These are phyloP conservation scores for Pichia thaimueangensis DNA, from an alignment of 805 yeast genomes.

Conservation along the genomic window DNA sequence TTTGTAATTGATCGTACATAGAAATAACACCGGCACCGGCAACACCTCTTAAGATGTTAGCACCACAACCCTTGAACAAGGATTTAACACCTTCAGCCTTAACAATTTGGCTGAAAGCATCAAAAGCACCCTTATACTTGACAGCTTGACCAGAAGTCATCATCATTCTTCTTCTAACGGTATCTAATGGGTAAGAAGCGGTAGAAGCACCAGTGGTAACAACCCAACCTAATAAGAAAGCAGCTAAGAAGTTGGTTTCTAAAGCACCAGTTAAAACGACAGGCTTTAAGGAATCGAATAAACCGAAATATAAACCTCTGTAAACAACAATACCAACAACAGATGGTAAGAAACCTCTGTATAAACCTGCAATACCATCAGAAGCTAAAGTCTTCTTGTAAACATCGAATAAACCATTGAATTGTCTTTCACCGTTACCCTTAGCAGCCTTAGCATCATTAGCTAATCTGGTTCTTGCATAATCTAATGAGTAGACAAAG, in stretches of 20 bases:
- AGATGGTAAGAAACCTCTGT: slow-evolving; percentile 99
- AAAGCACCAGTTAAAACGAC: slow-evolving; percentile 88
- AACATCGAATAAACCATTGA: slow-evolving; percentile 95
- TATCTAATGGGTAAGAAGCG: slow-evolving; percentile 98
- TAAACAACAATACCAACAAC: slow-evolving; percentile 95
- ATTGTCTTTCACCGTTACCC: slow-evolving; percentile 78
- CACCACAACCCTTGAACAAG: slow-evolving; percentile 98
- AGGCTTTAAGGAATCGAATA: slow-evolving; percentile 95
- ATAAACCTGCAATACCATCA: slow-evolving; percentile 97
- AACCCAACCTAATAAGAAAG: slow-evolving; percentile 95
- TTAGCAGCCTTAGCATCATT: slow-evolving; percentile 91
- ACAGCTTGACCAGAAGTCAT: slow-evolving; percentile 99
- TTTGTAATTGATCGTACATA: slow-evolving; percentile 93
- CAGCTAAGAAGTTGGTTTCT: slow-evolving; percentile 91
- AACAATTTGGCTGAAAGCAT: slow-evolving; percentile 85
- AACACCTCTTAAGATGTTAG: slow-evolving; percentile 99
- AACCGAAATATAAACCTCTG: slow-evolving; percentile 99
- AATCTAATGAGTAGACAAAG: slow-evolving; percentile 94
- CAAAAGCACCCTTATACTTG: slow-evolving; percentile 92
- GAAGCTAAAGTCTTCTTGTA: slow-evolving; percentile 92
- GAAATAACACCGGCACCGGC: slow-evolving; percentile 99
- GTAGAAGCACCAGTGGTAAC: slow-evolving; percentile 98
- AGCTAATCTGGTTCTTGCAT: slow-evolving; percentile 98
- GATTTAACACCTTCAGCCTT: slow-evolving; percentile 93
- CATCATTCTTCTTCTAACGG: slow-evolving; percentile 99